Conservation (phyloP, 139 green algal genomes). For the Tetradesmus lagerheimii region DNA sequence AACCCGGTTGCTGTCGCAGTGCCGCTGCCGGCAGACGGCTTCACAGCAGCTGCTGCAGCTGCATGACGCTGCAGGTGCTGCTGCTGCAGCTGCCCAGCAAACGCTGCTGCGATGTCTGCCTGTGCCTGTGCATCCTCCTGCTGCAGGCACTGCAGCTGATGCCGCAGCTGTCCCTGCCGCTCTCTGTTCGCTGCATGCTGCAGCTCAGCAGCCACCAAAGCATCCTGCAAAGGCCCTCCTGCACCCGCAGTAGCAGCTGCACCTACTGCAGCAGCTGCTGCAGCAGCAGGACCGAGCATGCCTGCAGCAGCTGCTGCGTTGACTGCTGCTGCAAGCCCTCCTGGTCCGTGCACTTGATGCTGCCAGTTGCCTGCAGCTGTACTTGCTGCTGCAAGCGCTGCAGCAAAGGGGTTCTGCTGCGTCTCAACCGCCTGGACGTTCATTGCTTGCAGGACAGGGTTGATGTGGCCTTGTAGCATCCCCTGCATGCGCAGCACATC, state of each 20-base stretch:
- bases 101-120: background rate
- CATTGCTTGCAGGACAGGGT: slow-evolving; percentile 31
- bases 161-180: background rate
- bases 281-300: background rate
- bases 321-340: slow-evolving; percentile 3
- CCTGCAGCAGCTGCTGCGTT: background rate
- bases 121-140: background rate
- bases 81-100: slow-evolving; percentile 6
- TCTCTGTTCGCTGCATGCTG: background rate
- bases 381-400: slow-evolving; percentile 11
- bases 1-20: background rate
- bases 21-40: background rate
- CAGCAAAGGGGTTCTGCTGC: background rate
- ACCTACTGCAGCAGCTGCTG: background rate
- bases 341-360: slow-evolving; percentile 11
- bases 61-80: background rate
- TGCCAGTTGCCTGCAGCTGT: slow-evolving; percentile 22
- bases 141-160: background rate
- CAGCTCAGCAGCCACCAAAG: background rate
- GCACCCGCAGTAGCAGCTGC: background rate
- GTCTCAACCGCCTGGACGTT: background rate
- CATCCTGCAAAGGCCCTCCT: background rate
- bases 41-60: background rate
- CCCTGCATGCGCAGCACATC: slow-evolving; percentile 38
- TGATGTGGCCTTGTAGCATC: slow-evolving; percentile 33